phyloP scores from a whole-genome alignment of 1,284 basidiomycete species.

The Ceratobasidium sp. region DNA sequence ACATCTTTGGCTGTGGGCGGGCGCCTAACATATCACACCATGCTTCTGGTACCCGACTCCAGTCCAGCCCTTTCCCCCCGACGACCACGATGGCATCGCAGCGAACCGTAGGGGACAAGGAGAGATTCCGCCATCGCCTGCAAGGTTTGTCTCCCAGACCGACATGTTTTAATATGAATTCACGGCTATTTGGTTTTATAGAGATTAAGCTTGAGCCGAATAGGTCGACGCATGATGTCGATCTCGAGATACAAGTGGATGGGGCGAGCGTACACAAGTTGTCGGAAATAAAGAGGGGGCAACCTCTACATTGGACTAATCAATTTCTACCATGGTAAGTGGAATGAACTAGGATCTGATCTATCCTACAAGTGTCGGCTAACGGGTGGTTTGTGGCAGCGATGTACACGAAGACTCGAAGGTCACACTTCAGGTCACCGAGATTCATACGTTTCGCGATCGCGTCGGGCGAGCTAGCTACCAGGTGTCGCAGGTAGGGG shows the following conservation, averaged over 20 bases:
- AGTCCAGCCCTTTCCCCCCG: too few species aligned
- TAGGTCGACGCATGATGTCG: not conserved
- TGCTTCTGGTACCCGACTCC: too few species aligned
- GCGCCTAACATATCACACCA: too few species aligned
- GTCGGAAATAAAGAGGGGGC: not conserved
- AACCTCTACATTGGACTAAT: not conserved
- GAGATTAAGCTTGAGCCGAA: not conserved
- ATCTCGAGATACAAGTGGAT: conserved; percentile 9
- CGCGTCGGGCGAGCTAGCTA: not conserved
- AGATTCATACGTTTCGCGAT: not conserved
- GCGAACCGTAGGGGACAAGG: not conserved
- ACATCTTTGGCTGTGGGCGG: too few species aligned
- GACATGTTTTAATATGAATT: too few species aligned
- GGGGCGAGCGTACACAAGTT: not conserved
- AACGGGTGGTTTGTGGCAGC: not conserved
- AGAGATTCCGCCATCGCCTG: not conserved
- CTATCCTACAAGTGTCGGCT: not conserved
- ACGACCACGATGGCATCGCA: not conserved
- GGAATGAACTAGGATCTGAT: not conserved
- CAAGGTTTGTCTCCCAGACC: not conserved
- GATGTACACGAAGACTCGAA: not conserved
- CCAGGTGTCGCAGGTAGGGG: not conserved
- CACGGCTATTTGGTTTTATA: too few species aligned
- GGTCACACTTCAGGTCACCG: not conserved
- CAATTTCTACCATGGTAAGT: not conserved